Conservation (phyloP, 129 eudicot species). For the Artemisia annua region DNA sequence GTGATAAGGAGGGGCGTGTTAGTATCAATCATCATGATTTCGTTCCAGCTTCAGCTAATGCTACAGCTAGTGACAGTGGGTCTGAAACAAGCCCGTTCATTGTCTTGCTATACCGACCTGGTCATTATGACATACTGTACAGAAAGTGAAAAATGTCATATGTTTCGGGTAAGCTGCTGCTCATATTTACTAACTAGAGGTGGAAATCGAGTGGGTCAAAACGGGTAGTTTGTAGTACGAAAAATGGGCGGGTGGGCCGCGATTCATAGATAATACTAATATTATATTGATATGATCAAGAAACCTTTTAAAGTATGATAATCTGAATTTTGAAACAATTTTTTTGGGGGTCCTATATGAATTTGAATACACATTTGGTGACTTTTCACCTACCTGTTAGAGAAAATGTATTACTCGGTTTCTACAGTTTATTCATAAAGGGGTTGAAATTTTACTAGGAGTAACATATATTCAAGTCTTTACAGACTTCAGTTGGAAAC, state of each 20-base stretch:
- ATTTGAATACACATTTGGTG: not conserved
- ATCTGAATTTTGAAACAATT: not conserved
- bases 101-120: constrained; percentile 84
- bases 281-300: not conserved
- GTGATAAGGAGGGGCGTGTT: constrained; percentile 64
- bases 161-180: constrained; percentile 24
- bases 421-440: too few species aligned
- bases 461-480: not conserved
- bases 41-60: constrained; percentile 43
- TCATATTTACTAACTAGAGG: constrained; percentile 3
- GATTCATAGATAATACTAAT: not conserved
- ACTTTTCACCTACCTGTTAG: too few species aligned
- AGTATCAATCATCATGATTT: constrained; percentile 93
- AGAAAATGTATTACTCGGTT: too few species aligned
- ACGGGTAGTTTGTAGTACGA: not conserved
- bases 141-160: constrained; percentile 42
- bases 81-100: constrained; percentile 56
- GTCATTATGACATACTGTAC: constrained; percentile 94
- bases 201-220: not conserved
- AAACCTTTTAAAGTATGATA: not conserved
- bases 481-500: not conserved
- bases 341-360: not conserved
- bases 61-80: constrained; percentile 20
- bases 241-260: not conserved
- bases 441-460: too few species aligned